Base-by-base conservation (phyloP, 495 filamentous ascomycete species). In the Sporormia fimetaria region DNA sequence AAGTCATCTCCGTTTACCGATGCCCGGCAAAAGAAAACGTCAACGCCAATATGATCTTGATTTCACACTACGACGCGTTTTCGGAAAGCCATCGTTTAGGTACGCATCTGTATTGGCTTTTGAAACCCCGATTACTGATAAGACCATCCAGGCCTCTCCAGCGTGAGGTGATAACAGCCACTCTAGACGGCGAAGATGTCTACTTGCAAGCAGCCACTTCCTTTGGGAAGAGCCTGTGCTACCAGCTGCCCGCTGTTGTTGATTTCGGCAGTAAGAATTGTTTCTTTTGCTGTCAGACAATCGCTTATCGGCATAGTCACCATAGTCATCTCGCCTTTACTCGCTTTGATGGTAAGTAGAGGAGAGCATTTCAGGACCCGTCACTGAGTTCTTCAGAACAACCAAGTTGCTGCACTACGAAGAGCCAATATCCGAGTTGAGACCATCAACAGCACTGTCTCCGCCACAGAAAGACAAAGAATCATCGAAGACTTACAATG, bases 121-220 rank as follows among this genome's bases (percentile, higher is more conserved):
- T n/a, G n/a, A n/a, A n/a, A n/a, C n/a, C 4, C 22, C 32, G 18
- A 40, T 40, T 40, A 15, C 22, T n/a, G 24, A 30, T n/a, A 21
- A 8, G 17, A 11, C 23, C 14, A 14, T 22, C 11, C 47, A 86
- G 87, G 51, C 87, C 86, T 14, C 67, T 81, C 4, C 88, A 96
- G 54, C 70, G 83, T 40, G 85, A 96, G 40, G 87, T 94, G 29
- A 92, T 96, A 27, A 59, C 64, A 17, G 80, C 84, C 20, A 78
- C 82, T 3, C 68, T 95, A 12, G 76, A 82, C 33, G 81, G 83
- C 12, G 67, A 88, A 30, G 88, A 96, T 80, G 80, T 96, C 18
- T 95, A 93, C 56, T 70, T 96, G 1, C 88, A 94, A 59, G 88
- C 88, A 23, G 87, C 87, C n/a, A 96, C 88, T 3, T 90, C 84